Base-by-base conservation (phyloP, 805 yeast genomes). In the Teunomyces kruisii region DNA sequence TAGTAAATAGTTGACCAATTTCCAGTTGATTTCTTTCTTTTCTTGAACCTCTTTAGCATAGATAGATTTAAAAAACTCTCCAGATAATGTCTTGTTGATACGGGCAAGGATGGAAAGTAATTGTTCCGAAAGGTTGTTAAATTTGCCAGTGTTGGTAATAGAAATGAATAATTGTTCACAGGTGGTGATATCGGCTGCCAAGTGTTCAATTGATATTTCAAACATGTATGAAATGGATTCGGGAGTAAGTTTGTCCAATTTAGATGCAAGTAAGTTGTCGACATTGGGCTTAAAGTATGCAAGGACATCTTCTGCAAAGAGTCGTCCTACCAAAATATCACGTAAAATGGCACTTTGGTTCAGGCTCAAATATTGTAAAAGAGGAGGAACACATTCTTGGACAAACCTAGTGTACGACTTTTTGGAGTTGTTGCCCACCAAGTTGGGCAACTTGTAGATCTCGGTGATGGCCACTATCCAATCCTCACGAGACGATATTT, bases 81-180 rank as follows among this genome's bases (percentile, higher is more conserved):
- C 66, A 0, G 88, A 77, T 28, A 85, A 58, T 0, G 82, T 67
- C 52, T 76, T 81, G 49, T 81, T 81, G 14, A 74, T 68, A 1
- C 62, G 48, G 1, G 81, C 67, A n/a, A 85, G 61, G n/a, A 67
- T 64, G 6, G 61, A 60, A 32, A 85, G 62, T 15, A 83, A 57
- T 0, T 51, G 32, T n/a, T 76, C 73, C 0, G 82, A 62, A 17
- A 73, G 57, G 0, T 53, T 50, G 2, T 77, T 74, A 47, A 67
- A 71, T 9, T 63, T 54, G 1, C 58, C 48, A 0, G 36, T 41
- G 8, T 46, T 42, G 3, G 72, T 67, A 7, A 84, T 65, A 2
- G 61, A 46, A n/a, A 66, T 59, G 55, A 74, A 83, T 1, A 80
- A 54, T 2, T 66, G 60, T 58, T 85, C 88, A 37, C 83, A 64